phyloP scores from a whole-genome alignment of 768 basidiomycete species.

The Hygrophoropsis aurantiaca region DNA sequence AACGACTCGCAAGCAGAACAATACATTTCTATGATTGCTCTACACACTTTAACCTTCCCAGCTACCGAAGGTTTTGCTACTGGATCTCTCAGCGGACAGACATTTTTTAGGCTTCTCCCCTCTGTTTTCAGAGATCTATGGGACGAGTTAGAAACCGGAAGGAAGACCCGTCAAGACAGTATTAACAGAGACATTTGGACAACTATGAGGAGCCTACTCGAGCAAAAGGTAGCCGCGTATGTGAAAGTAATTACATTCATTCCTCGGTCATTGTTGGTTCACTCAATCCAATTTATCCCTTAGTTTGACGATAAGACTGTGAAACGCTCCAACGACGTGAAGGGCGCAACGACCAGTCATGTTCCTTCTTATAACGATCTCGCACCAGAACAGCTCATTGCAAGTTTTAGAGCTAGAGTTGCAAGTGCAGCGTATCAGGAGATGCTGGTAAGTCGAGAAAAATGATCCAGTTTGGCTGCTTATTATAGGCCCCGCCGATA shows the following conservation, averaged over 20 bases:
- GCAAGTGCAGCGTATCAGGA: conserved; percentile 70
- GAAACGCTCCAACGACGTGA: conserved; percentile 21
- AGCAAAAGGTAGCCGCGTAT: conserved; percentile 49
- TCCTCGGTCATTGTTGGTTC: not conserved
- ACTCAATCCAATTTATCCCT: not conserved
- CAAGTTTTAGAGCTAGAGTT: conserved; percentile 61
- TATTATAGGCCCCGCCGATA: conserved; percentile 24
- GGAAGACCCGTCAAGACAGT: conserved; percentile 60
- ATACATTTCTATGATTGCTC: conserved; percentile 82
- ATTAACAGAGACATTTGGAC: conserved; percentile 73
- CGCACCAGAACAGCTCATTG: conserved; percentile 51
- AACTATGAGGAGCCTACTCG: conserved; percentile 61
- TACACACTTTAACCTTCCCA: conserved; percentile 76
- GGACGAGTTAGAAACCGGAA: conserved; percentile 76
- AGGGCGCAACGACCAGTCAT: conserved; percentile 6
- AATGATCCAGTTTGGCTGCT: not conserved
- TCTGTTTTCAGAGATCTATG: conserved; percentile 84
- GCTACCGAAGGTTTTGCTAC: conserved; percentile 61
- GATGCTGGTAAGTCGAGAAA: conserved; percentile 70
- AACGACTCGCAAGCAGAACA: conserved; percentile 82
- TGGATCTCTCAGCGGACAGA: conserved; percentile 45
- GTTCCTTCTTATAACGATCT: conserved; percentile 9
- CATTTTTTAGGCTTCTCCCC: conserved; percentile 81
- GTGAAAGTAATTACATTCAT: conserved; percentile 13
- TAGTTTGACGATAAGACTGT: conserved; percentile 14